These are phyloP conservation scores for Ceratocystis albifundus DNA, from an alignment of 2,329 filamentous ascomycete genomes.

Conservation along the genomic window DNA sequence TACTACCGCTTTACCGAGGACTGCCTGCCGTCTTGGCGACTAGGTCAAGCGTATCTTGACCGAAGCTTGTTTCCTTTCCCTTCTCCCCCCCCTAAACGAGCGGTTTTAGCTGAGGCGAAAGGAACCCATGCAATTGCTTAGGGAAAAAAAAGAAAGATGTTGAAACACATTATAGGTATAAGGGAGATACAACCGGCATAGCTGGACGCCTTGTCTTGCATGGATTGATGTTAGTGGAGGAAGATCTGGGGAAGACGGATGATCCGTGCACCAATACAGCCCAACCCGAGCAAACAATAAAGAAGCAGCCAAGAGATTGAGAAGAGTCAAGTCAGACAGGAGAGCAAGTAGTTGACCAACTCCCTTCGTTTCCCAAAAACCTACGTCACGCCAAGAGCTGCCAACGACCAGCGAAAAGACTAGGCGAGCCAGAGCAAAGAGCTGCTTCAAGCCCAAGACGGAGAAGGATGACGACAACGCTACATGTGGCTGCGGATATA, in stretches of 20 bases:
- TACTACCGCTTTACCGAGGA: no score
- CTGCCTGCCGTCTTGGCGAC: no score
- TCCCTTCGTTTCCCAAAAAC: not conserved
- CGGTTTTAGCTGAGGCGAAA: no score
- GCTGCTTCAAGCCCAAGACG: no score
- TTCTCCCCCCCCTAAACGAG: no score
- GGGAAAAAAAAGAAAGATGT: not conserved
- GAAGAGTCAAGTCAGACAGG: not conserved
- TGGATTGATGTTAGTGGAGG: not conserved
- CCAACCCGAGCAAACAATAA: conserved; percentile 3
- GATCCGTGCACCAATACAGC: not conserved
- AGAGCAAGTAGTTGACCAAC: not conserved
- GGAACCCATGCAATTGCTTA: no score
- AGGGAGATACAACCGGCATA: not conserved
- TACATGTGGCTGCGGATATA: no score
- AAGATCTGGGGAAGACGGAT: not conserved
- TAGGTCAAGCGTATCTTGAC: no score
- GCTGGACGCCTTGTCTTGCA: not conserved
- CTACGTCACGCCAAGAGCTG: not conserved
- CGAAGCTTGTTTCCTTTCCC: no score
- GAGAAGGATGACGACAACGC: no score
- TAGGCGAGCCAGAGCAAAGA: no score
- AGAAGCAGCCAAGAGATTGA: not conserved
- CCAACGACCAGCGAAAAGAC: not conserved
- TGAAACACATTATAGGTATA: not conserved